Conservation (phyloP, 139 green algal species). For the Chlamydomonas sphaeroides region DNA sequence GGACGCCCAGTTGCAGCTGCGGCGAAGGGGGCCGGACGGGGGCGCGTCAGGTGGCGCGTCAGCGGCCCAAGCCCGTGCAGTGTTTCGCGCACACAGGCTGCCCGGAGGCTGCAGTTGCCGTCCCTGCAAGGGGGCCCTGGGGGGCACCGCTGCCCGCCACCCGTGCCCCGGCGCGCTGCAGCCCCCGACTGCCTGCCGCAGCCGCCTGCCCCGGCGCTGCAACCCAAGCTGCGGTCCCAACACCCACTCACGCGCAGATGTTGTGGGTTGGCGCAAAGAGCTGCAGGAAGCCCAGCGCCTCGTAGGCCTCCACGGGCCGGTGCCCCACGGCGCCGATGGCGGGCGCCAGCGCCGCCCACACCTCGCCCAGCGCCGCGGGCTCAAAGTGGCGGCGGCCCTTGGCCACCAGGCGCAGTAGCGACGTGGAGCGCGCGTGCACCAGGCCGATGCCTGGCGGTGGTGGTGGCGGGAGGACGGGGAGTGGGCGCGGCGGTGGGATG, state of each 20-base stretch:
- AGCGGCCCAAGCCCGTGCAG: too few relatives aligned
- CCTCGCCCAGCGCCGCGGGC: slow-evolving; percentile 7
- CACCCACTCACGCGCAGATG: slow-evolving; percentile 37
- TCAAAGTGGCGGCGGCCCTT: slow-evolving; percentile 22
- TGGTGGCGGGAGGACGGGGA: slow-evolving; percentile 59
- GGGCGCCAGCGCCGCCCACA: slow-evolving; percentile 24
- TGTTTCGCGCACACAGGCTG: too few relatives aligned
- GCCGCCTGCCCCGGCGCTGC: too few relatives aligned
- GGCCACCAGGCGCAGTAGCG: slow-evolving; percentile 11
- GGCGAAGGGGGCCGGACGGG: too few relatives aligned
- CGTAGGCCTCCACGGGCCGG: background rate
- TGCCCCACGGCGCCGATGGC: background rate
- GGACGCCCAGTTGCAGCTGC: slow-evolving; percentile 40
- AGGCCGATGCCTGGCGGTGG: slow-evolving; percentile 6
- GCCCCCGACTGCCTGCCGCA: too few relatives aligned
- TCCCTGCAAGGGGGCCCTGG: too few relatives aligned
- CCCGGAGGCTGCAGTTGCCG: too few relatives aligned
- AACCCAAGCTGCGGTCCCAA: too few relatives aligned
- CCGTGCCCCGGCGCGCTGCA: too few relatives aligned
- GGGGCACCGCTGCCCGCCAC: too few relatives aligned
- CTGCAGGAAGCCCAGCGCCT: slow-evolving; percentile 71
- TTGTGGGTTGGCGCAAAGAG: slow-evolving; percentile 75
- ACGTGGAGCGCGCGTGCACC: background rate
- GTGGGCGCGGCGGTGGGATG: too few relatives aligned
- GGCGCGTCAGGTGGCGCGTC: too few relatives aligned